These are phyloP conservation scores for Eimeria acervulina DNA, from an alignment of 169 alveolate genomes.

Conservation along the genomic window DNA sequence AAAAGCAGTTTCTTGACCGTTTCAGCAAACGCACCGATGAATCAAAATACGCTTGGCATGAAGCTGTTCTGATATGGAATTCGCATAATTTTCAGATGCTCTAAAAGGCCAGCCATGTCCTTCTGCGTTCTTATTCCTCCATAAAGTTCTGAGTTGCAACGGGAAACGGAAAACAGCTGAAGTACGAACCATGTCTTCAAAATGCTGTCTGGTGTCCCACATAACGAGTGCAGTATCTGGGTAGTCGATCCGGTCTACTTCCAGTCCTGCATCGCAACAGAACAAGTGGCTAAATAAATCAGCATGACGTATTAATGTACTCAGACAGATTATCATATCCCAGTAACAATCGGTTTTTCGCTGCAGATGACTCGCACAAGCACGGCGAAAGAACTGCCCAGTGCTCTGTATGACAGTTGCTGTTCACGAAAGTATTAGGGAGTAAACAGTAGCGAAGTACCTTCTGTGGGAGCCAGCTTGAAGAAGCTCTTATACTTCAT, in stretches of 20 bases:
- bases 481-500: conserved; percentile 82
- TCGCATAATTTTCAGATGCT: background rate
- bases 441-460: background rate
- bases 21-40: background rate
- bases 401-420: background rate
- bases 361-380: background rate
- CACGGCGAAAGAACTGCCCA: background rate
- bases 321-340: background rate
- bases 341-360: background rate
- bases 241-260: conserved; percentile 80
- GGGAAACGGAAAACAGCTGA: background rate
- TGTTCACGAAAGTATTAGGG: background rate
- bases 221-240: conserved; percentile 81
- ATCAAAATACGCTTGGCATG: background rate
- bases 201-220: conserved; percentile 84
- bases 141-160: background rate
- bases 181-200: conserved; percentile 80
- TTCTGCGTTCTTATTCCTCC: background rate
- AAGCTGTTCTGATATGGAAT: background rate
- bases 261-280: conserved; percentile 60
- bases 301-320: background rate
- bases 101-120: background rate
- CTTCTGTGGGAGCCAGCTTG: conserved; percentile 83
- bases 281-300: background rate
- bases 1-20: background rate